Evolutionary conservation across 148 eudicot species (phyloP).

Genomic region (Rhododendron vialii): DNA sequence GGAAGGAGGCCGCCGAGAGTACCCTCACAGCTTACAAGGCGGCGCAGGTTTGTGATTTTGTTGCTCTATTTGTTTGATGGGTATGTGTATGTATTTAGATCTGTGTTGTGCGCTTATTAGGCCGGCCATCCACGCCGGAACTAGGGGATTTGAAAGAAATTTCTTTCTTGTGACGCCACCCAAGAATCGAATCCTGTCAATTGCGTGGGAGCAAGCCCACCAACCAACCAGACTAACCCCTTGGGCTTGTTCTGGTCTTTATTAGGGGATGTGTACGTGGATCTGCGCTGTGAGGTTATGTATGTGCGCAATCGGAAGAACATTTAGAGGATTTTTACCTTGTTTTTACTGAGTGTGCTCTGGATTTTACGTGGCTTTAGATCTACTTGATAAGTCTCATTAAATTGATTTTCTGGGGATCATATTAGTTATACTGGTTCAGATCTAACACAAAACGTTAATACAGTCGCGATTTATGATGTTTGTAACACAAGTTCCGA

Average conservation of each 20-base stretch:
- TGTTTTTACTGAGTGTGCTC: not conserved
- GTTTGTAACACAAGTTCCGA: not conserved
- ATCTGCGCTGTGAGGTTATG: not conserved
- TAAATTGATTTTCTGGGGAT: not conserved
- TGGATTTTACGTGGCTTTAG: not conserved
- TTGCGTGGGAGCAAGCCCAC: too few species aligned
- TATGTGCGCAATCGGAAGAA: not conserved
- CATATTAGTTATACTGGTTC: not conserved
- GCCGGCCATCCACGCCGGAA: too few species aligned
- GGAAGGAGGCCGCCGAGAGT: conserved; percentile 53
- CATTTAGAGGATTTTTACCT: not conserved
- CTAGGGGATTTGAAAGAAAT: too few species aligned
- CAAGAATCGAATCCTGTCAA: too few species aligned
- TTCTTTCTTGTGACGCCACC: too few species aligned
- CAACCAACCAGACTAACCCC: not conserved
- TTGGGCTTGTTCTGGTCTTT: not conserved
- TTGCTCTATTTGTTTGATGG: not conserved
- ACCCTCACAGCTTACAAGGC: conserved; percentile 48
- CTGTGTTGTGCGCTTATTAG: too few species aligned
- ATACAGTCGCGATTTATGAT: not conserved
- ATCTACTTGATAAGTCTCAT: not conserved
- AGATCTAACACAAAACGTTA: not conserved
- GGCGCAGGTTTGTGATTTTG: conserved; percentile 40
- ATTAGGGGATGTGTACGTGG: not conserved
- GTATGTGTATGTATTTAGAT: not conserved